Evolutionary conservation across 768 basidiomycete species (phyloP).

Genomic region (Galerina marginata): DNA sequence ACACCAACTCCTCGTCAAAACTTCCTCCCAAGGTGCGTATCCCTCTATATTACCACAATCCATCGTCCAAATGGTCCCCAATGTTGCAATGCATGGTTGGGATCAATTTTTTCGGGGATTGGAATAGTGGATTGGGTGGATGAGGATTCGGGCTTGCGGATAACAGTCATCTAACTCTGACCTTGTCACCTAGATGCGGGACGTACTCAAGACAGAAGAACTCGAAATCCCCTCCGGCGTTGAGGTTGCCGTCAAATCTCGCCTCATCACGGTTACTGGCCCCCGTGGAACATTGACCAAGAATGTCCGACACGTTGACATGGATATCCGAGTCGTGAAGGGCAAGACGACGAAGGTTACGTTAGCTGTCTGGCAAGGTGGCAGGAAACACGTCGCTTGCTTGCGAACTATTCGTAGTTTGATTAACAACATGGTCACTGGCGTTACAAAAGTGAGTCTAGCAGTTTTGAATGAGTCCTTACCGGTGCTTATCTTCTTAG

Average conservation of each 20-base stretch:
- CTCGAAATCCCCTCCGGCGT: constrained; percentile 88
- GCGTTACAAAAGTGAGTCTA: constrained; percentile 84
- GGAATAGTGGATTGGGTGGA: constrained; percentile 39
- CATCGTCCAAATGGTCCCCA: constrained; percentile 21
- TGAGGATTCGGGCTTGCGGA: constrained; percentile 42
- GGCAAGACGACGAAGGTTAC: constrained; percentile 80
- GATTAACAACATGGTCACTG: constrained; percentile 97
- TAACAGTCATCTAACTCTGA: constrained; percentile 30
- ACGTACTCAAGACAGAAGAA: constrained; percentile 93
- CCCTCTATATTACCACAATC: constrained; percentile 16
- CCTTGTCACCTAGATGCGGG: constrained; percentile 74
- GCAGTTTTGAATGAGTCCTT: not conserved
- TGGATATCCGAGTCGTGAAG: constrained; percentile 89
- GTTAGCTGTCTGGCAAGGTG: constrained; percentile 97
- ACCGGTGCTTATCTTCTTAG: constrained; percentile 44
- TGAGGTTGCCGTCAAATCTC: constrained; percentile 86
- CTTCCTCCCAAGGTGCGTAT: constrained; percentile 48
- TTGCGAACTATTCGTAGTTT: constrained; percentile 93
- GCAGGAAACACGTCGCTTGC: constrained; percentile 98
- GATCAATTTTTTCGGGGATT: constrained; percentile 27
- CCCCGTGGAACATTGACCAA: constrained; percentile 93
- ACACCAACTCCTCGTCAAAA: constrained; percentile 40
- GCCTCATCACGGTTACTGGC: constrained; percentile 90
- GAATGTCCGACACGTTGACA: constrained; percentile 90
- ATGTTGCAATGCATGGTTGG: constrained; percentile 17